phyloP scores from a whole-genome alignment of 169 alveolate species.

The Babesia sp. region DNA sequence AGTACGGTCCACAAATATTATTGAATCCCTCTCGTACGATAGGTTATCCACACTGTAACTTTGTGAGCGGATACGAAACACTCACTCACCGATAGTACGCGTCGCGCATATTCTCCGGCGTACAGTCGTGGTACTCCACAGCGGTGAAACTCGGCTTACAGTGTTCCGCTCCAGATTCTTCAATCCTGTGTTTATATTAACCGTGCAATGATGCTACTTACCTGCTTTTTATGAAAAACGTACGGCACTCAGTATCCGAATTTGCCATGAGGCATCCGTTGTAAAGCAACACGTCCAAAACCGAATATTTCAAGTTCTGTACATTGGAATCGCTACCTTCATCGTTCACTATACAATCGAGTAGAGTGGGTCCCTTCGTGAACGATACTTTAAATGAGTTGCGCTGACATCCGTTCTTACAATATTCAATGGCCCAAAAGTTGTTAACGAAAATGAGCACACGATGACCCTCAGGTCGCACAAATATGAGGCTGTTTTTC shows the following conservation, averaged over 20 bases:
- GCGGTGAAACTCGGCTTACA: slow-evolving; percentile 6
- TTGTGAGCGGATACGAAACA: background rate
- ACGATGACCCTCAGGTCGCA: slow-evolving; percentile 59
- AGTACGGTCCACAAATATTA: slow-evolving; percentile 44
- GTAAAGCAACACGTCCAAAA: slow-evolving; percentile 48
- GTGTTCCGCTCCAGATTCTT: slow-evolving; percentile 1
- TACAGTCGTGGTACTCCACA: slow-evolving; percentile 45
- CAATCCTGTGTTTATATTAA: slow-evolving; percentile 11
- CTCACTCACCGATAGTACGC: slow-evolving; percentile 38
- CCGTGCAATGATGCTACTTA: background rate
- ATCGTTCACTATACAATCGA: slow-evolving; percentile 57
- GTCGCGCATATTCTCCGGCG: slow-evolving; percentile 21
- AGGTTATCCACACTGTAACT: slow-evolving; percentile 1
- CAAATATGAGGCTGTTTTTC: slow-evolving; percentile 38
- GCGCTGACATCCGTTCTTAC: slow-evolving; percentile 16
- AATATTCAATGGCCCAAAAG: slow-evolving; percentile 32
- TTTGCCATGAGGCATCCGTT: slow-evolving; percentile 55
- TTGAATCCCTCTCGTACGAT: slow-evolving; percentile 44
- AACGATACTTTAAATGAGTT: slow-evolving; percentile 28
- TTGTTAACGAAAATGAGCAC: slow-evolving; percentile 40
- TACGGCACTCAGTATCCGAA: slow-evolving; percentile 57
- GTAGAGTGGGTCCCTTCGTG: slow-evolving; percentile 58
- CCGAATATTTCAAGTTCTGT: slow-evolving; percentile 22
- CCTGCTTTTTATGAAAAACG: slow-evolving; percentile 54
- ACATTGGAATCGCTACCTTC: background rate